Conservation (phyloP, 2,329 filamentous ascomycete species). For the Epichloe coenophiala region DNA sequence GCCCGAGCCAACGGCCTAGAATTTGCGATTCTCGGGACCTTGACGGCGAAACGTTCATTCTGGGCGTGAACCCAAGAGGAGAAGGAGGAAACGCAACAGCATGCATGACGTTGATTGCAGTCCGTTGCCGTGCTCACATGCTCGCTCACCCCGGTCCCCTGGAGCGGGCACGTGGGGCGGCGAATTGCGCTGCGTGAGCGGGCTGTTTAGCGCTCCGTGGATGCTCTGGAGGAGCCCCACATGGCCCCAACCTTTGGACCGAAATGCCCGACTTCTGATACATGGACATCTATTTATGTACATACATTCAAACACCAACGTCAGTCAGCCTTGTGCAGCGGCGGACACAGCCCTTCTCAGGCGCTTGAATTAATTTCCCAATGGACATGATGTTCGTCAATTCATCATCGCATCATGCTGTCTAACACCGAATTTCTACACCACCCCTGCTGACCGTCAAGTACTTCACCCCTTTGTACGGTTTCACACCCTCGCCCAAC, state of each 20-base stretch:
- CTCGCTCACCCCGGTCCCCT: background rate
- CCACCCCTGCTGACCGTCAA: slow-evolving; percentile 60
- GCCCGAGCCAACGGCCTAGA: slow-evolving; percentile 13
- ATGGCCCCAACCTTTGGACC: background rate
- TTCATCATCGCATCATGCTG: background rate
- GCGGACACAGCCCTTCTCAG: background rate
- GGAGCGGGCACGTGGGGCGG: background rate
- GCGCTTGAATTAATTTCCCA: background rate
- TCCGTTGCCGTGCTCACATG: too few relatives aligned
- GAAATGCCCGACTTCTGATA: background rate
- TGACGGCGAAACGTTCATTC: slow-evolving; percentile 6
- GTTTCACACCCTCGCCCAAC: slow-evolving; percentile 75
- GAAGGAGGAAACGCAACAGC: background rate
- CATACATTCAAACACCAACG: too few relatives aligned
- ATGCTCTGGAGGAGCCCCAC: background rate
- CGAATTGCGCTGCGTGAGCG: background rate
- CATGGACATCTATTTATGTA: too few relatives aligned
- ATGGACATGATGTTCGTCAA: background rate
- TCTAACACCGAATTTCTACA: slow-evolving; percentile 47
- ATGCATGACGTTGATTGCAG: background rate
- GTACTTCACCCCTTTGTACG: slow-evolving; percentile 98
- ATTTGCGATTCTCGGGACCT: background rate
- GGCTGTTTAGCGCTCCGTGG: background rate
- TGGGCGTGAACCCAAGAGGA: background rate
- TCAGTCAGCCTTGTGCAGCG: too few relatives aligned